These are phyloP conservation scores for Tricholoma saponaceum DNA, from an alignment of 768 basidiomycete genomes.

Conservation along the genomic window DNA sequence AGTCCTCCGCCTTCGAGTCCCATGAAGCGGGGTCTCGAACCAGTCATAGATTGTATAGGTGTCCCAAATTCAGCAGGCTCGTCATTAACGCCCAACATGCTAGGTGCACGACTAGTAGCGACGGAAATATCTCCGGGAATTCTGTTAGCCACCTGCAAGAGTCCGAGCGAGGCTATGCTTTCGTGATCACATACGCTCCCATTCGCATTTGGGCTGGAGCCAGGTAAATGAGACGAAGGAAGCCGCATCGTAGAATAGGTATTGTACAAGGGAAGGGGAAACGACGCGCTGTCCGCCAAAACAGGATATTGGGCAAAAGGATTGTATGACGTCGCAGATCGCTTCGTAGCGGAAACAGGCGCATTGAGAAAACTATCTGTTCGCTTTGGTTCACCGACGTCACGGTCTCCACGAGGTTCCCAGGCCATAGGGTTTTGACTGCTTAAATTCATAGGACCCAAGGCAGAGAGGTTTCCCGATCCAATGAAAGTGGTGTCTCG, in stretches of 20 bases:
- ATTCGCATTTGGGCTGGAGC: slow-evolving; percentile 19
- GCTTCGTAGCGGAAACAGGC: slow-evolving; percentile 11
- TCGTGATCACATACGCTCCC: slow-evolving; percentile 22
- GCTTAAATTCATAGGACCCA: slow-evolving; percentile 18
- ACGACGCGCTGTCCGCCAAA: slow-evolving; percentile 16
- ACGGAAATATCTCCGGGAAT: slow-evolving; percentile 43
- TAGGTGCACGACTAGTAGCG: slow-evolving; percentile 25
- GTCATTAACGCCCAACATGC: slow-evolving; percentile 16
- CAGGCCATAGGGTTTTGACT: slow-evolving; percentile 27
- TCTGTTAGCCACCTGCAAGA: slow-evolving; percentile 45
- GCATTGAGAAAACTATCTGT: slow-evolving; percentile 22
- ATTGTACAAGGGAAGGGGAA: slow-evolving; percentile 16
- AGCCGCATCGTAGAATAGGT: slow-evolving; percentile 20
- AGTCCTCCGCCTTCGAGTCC: slow-evolving; percentile 27
- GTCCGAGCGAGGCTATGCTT: slow-evolving; percentile 35
- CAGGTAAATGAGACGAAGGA: slow-evolving; percentile 22
- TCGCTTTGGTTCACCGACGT: slow-evolving; percentile 38
- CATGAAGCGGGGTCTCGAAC: slow-evolving; percentile 27
- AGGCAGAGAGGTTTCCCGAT: slow-evolving; percentile 13
- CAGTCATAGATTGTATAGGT: slow-evolving; percentile 17
- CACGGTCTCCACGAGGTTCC: slow-evolving; percentile 37
- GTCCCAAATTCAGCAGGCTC: slow-evolving; percentile 15
- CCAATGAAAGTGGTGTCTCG: slow-evolving; percentile 17
- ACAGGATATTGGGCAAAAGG: slow-evolving; percentile 21
- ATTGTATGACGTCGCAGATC: slow-evolving; percentile 13